Conservation (phyloP, 176 grass and related monocot genomes). For the Chrysopogon serrulatus region DNA sequence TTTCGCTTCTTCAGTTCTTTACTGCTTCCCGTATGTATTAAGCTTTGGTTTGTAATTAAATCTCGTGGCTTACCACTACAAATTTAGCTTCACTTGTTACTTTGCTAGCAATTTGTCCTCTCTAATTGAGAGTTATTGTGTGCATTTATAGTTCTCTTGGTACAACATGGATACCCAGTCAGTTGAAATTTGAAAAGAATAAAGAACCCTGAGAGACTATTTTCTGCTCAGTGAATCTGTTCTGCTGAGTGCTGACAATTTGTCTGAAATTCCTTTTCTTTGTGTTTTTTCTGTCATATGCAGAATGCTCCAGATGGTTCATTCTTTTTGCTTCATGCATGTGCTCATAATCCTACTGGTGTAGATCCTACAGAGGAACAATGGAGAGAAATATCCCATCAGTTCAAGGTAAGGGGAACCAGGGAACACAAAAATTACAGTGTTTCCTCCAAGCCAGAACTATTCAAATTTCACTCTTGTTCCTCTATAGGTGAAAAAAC, state of each 20-base stretch:
- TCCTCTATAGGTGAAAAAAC: constrained; percentile 64
- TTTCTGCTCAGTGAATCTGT: neutral
- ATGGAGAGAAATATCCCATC: constrained; percentile 93
- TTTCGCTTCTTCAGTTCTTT: constrained; percentile 3
- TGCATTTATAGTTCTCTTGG: neutral
- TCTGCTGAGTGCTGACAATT: neutral
- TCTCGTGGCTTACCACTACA: neutral
- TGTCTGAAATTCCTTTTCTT: neutral
- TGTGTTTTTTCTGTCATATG: neutral
- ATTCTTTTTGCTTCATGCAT: constrained; percentile 97
- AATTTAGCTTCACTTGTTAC: neutral
- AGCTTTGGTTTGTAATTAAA: neutral
- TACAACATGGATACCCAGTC: neutral
- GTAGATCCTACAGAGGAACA: constrained; percentile 98
- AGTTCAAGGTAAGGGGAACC: constrained; percentile 61
- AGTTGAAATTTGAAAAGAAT: neutral
- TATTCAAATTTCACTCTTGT: neutral
- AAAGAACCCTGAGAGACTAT: neutral
- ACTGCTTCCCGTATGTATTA: neutral
- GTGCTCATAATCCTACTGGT: constrained; percentile 97
- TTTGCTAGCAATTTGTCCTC: neutral
- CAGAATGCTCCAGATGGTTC: constrained; percentile 98
- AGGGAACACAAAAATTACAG: neutral
- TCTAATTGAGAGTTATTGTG: neutral
- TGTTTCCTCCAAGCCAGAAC: neutral